Conservation (phyloP, 1,284 basidiomycete genomes). For the Rhodotorula sp. region DNA sequence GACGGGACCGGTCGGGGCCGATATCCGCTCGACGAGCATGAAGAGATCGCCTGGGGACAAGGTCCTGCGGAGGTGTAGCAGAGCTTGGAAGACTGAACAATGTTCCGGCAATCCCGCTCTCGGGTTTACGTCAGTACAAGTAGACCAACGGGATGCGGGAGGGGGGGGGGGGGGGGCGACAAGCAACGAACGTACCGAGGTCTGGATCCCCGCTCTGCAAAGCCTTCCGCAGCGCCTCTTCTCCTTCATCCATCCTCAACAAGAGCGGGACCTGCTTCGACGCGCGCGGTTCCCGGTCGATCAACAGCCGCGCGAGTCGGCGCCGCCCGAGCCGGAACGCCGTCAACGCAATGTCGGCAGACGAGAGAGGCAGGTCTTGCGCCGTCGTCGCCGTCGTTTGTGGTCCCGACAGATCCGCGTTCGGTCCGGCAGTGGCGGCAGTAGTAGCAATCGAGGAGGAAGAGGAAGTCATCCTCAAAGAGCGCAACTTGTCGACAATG, state of each 20-base stretch:
- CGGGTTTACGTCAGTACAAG: too few species aligned
- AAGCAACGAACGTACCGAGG: conserved; percentile 61
- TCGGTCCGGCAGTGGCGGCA: conserved; percentile 51
- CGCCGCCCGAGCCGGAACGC: conserved; percentile 90
- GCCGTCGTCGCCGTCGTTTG: neutral
- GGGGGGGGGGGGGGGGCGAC: too few species aligned
- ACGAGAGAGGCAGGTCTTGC: conserved; percentile 64
- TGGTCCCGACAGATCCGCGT: neutral
- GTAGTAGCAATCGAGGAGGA: neutral
- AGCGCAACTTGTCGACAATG: conserved; percentile 40
- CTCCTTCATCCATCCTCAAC: conserved; percentile 91
- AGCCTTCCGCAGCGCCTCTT: conserved; percentile 81
- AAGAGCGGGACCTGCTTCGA: conserved; percentile 92
- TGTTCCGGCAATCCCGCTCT: neutral
- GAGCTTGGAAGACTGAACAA: conserved; percentile 76
- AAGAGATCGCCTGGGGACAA: conserved; percentile 91
- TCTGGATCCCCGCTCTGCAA: conserved; percentile 95
- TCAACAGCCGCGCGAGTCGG: conserved; percentile 81
- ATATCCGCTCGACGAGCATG: conserved; percentile 69
- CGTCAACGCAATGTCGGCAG: conserved; percentile 88
- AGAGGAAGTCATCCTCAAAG: neutral
- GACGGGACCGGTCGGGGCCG: conserved; percentile 36
- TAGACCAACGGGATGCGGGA: neutral
- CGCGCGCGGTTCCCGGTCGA: conserved; percentile 84
- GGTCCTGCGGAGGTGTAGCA: conserved; percentile 77